Percentiles rank a stretch among this genome's conserved stretches.
These are phyloP conservation scores for Neonectria ditissima DNA, from an alignment of 2,329 filamentous ascomycete genomes.

Conservation along the genomic window DNA sequence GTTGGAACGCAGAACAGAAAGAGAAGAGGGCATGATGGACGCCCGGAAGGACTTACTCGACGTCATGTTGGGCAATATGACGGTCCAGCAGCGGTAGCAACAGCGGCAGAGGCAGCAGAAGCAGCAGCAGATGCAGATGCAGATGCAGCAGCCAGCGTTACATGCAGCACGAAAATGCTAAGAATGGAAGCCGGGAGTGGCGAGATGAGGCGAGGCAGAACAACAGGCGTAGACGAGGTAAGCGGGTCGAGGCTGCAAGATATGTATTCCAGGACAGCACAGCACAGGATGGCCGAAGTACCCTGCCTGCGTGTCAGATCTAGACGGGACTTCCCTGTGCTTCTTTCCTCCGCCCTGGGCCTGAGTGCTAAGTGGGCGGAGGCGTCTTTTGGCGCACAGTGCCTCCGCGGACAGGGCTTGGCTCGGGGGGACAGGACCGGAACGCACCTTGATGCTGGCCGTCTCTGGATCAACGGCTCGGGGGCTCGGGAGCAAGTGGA, in stretches of 20 bases:
- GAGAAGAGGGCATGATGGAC: constrained; percentile 51
- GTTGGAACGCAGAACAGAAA: constrained; percentile 51
- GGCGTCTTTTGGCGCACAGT: constrained; percentile 30
- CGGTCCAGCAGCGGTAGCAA: background rate
- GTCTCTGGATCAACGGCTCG: constrained; percentile 43
- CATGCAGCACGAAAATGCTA: constrained; percentile 47
- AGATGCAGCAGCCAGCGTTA: constrained; percentile 40
- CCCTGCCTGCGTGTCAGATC: constrained; percentile 47
- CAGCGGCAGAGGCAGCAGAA: constrained; percentile 1
- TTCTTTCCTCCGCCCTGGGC: constrained; percentile 21
- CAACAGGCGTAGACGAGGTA: constrained; percentile 6
- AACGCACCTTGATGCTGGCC: constrained; percentile 9
- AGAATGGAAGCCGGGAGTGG: constrained; percentile 41
- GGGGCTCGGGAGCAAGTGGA: constrained; percentile 46
- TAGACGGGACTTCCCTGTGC: constrained; percentile 45
- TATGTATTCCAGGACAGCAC: constrained; percentile 24
- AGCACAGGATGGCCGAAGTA: background rate
- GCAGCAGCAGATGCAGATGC: no score
- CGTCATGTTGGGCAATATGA: constrained; percentile 56
- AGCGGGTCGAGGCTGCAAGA: constrained; percentile 26
- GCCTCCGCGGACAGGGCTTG: constrained; percentile 25
- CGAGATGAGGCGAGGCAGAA: constrained; percentile 21
- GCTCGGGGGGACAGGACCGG: constrained; percentile 21
- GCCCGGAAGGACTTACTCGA: constrained; percentile 60
- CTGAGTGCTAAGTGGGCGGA: constrained; percentile 20